Evolutionary conservation across 2,329 filamentous ascomycete species (phyloP).

Genomic region (Stylonectria norvegica): DNA sequence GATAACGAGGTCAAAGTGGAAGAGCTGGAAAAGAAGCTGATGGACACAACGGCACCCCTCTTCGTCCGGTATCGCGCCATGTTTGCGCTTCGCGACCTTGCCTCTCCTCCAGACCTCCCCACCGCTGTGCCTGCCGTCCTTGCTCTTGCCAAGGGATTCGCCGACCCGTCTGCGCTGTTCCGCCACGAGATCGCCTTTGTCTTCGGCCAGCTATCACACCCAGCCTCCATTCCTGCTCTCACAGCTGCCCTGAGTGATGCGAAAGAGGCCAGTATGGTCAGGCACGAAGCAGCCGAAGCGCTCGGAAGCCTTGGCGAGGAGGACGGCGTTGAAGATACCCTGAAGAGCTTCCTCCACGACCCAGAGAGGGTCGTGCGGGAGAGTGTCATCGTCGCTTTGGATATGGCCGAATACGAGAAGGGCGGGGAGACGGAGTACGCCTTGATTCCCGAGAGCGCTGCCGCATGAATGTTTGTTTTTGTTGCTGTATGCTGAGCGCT

Average conservation of each 20-base stretch:
- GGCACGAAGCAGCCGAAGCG: constrained; percentile 95
- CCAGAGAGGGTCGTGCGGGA: constrained; percentile 91
- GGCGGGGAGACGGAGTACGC: constrained; percentile 88
- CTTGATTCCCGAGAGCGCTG: constrained; percentile 66
- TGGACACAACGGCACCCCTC: constrained; percentile 74
- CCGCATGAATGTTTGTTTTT: constrained; percentile 32
- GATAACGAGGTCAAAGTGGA: constrained; percentile 69
- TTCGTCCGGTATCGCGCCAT: constrained; percentile 96
- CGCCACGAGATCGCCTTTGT: constrained; percentile 98
- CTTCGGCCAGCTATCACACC: constrained; percentile 92
- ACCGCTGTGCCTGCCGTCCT: constrained; percentile 85
- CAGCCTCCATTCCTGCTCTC: constrained; percentile 91
- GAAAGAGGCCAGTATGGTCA: constrained; percentile 90
- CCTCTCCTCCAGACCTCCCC: constrained; percentile 85
- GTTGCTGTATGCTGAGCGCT: constrained; percentile 14
- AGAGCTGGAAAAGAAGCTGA: constrained; percentile 70
- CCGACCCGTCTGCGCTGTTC: constrained; percentile 86
- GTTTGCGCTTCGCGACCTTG: constrained; percentile 94
- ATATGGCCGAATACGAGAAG: constrained; percentile 97
- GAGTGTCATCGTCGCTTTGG: constrained; percentile 89
- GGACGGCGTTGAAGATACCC: constrained; percentile 81
- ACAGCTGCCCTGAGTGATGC: constrained; percentile 72
- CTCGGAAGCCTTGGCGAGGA: constrained; percentile 91
- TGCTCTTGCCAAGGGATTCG: constrained; percentile 80
- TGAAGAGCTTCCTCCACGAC: constrained; percentile 83